Evolutionary conservation across 257 asterid genomes (phyloP), one percentile per base, ranked within the genome.

Genomic region (Datura wrightii): DNA sequence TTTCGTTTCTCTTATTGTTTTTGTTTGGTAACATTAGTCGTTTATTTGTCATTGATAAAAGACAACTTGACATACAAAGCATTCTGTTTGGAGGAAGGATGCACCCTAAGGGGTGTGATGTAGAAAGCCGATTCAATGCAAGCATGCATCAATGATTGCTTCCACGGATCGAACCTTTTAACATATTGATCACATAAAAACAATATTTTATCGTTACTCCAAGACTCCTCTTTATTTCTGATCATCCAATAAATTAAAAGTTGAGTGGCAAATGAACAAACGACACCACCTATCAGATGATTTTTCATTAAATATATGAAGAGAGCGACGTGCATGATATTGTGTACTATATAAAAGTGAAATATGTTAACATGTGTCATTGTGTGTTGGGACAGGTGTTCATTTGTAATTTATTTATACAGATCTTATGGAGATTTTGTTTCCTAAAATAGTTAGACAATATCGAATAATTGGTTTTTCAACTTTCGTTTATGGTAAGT

Each of bases 401-500:
- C 24, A 13, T 76, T 50, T 50, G 44, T 76, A 50, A 50, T 76
- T 24, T 50, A 1, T 14, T 52, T 31, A 52, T 31, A 6, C 46
- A 76, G 56, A 76, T 76, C 44, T 53, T 31, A 7, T 6, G 1
- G 16, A 52, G 11, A 52, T 31, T 76, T 50, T 14, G 46, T 76
- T 76, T 48, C 82, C 82, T 50, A 24, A 50, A 24, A 50, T 76
- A 76, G 82, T 14, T 8, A 14, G 56, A 76, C 82, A 76, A 13
- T 31, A 76, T 50, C 2, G 13, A 76, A 50, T 76, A 14, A 76
- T 76, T 50, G 60, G 19, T 76, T 24, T 76, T 31, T 8, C 0
- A 15, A 31, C 62, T 24, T 76, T 76, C 82, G 13, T 48, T 48
- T 76, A 76, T 13, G 82, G 82, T 13, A 76, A 76, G 31, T 76